phyloP scores from a whole-genome alignment of 208 protist genomes.

The Leishmania guyanensis region DNA sequence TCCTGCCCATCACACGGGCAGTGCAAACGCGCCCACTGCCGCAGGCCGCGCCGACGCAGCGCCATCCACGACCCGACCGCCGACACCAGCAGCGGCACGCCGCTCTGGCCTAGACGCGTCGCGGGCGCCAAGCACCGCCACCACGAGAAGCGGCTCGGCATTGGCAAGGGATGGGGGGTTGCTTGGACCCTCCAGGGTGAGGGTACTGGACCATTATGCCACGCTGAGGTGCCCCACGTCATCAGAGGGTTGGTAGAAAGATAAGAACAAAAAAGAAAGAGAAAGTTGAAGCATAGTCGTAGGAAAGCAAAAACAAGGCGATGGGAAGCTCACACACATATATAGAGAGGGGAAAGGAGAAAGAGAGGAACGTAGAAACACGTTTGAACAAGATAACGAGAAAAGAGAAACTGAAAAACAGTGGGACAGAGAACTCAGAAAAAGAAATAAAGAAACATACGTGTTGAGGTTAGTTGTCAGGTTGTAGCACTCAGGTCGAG shows the following conservation, averaged over 20 bases:
- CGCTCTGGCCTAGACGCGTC: not conserved
- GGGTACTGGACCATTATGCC: not conserved
- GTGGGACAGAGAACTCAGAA: not conserved
- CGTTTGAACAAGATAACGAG: not conserved
- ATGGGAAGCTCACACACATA: constrained; percentile 15
- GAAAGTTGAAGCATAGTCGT: constrained; percentile 17
- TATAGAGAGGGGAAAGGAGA: not conserved
- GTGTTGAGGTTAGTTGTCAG: constrained; percentile 14
- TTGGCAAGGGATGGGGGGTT: not conserved
- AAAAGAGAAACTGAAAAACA: not conserved
- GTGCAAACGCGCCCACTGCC: not conserved
- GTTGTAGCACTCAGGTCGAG: constrained; percentile 1
- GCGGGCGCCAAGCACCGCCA: not conserved
- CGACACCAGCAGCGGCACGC: not conserved
- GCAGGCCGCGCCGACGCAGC: not conserved
- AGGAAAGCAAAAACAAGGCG: not conserved
- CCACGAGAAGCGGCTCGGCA: not conserved
- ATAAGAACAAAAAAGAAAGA: not conserved
- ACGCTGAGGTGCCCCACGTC: not conserved
- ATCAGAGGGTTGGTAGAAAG: not conserved
- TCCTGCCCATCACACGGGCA: not conserved
- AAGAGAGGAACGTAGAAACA: not conserved
- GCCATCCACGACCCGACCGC: not conserved
- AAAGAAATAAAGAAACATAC: constrained; percentile 1
- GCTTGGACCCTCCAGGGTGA: not conserved